Evolutionary conservation across 2,329 filamentous ascomycete genomes (phyloP), one percentile per base, ranked within the genome.

Genomic region (Fusarium agapanthi): DNA sequence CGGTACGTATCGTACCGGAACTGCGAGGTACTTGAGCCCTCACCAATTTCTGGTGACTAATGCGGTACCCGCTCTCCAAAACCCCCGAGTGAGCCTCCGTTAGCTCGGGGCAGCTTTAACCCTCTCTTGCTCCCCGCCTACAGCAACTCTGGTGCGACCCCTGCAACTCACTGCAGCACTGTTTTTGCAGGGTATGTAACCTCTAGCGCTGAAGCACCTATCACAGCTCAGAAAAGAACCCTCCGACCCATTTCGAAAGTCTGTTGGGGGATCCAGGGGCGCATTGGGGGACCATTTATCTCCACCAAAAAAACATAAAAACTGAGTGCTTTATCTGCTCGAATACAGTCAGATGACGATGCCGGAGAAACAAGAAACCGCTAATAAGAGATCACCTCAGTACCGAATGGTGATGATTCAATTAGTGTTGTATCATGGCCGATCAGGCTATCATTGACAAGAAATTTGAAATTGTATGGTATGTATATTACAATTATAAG

Each of bases 41-140:
- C 65, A 69, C 62, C 43, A 53, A 45, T 45, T 68, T 73, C 45
- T 5, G 38, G 61, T 57, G 54, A 54, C 40, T 28, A 35, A 50
- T n/a, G 16, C 65, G 26, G 75, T 77, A 77, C 55, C 75, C 75
- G 71, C 62, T 66, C 58, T 50, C 65, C 72, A 67, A 68, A 77
- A 64, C 65, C 74, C 72, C 73, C 76, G 73, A 77, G 73, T 44
- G 69, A 72, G 56, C 73, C 70, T 69, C 74, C 73, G 69, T 69
- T 77, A 75, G 73, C 68, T 78, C 75, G 66, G 78, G 72, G 61
- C 75, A 79, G 75, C 73, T 75, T 77, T 79, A 72, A 75, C 74
- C 73, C 75, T 77, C 75, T 77, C 73, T 64, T 48, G 55, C 65
- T 64, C 73, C 74, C 74, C 75, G 61, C 73, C 68, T 61, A 61